A percentile compares a stretch with the other conserved stretches of the same genome.
phyloP scores from a whole-genome alignment of 305 asterid genomes.

The Solanum hybrid region DNA sequence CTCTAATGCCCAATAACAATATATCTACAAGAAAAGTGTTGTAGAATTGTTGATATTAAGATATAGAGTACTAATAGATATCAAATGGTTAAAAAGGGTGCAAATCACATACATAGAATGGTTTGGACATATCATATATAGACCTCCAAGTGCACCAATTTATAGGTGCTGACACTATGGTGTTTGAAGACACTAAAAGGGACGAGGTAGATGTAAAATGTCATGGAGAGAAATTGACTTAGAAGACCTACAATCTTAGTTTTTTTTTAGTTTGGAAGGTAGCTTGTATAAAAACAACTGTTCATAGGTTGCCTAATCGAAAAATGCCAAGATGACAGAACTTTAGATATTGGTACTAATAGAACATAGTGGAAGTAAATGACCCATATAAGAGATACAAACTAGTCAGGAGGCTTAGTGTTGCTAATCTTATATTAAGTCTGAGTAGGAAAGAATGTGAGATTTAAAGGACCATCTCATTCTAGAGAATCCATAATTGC shows the following conservation, averaged over 20 bases:
- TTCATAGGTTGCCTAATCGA: background rate
- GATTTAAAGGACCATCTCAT: background rate
- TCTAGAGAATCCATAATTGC: background rate
- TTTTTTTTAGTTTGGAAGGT: background rate
- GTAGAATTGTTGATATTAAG: background rate
- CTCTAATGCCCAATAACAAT: background rate
- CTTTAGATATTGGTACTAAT: background rate
- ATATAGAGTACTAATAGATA: background rate
- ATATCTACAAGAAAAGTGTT: background rate
- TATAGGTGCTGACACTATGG: background rate
- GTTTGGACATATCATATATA: background rate
- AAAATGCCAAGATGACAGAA: background rate
- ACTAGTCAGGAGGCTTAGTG: background rate
- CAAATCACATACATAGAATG: background rate
- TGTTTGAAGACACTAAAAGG: background rate
- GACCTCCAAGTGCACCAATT: background rate
- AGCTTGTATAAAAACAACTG: background rate
- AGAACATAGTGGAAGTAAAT: background rate
- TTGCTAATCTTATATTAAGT: background rate
- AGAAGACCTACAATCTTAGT: background rate
- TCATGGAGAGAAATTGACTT: background rate
- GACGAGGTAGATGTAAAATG: background rate
- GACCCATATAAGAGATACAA: background rate
- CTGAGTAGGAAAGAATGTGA: background rate
- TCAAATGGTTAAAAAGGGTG: background rate